Evolutionary conservation across 345 rosid species (phyloP).

Genomic region (Gossypium longicalyx): DNA sequence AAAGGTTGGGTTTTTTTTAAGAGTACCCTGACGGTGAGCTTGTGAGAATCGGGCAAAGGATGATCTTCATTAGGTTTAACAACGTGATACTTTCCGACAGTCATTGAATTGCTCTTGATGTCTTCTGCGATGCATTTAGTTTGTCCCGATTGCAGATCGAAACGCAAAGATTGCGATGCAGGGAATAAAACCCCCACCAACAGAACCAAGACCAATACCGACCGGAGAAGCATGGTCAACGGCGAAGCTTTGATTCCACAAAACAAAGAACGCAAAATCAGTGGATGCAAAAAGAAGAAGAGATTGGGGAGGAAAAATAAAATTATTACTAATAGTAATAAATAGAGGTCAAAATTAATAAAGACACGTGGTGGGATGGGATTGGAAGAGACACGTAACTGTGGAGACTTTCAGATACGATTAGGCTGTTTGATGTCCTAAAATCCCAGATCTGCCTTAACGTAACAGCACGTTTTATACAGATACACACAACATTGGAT

Average conservation of each 20-base stretch:
- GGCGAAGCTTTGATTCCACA: not conserved
- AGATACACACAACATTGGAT: not conserved
- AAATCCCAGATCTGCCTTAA: not conserved
- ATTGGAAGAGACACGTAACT: conserved; percentile 35
- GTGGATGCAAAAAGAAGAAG: not conserved
- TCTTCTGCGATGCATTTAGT: conserved; percentile 91
- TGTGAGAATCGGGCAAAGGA: conserved; percentile 70
- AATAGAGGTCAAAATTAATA: not conserved
- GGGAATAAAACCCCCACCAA: conserved; percentile 24
- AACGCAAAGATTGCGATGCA: conserved; percentile 50
- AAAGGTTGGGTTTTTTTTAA: not conserved
- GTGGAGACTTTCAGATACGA: not conserved
- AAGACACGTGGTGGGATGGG: conserved; percentile 24
- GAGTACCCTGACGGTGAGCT: conserved; percentile 61
- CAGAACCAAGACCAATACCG: conserved; percentile 4
- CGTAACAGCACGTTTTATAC: not conserved
- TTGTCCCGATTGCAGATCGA: conserved; percentile 72
- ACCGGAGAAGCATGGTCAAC: conserved; percentile 31
- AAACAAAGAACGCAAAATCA: not conserved
- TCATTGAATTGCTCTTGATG: conserved; percentile 74
- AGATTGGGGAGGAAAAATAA: not conserved
- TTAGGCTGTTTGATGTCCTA: not conserved
- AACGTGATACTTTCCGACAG: conserved; percentile 80
- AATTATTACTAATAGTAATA: not conserved
- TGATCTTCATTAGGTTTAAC: conserved; percentile 63